Evolutionary conservation across 495 filamentous ascomycete genomes (phyloP).

Genomic region (Neurospora sp.): DNA sequence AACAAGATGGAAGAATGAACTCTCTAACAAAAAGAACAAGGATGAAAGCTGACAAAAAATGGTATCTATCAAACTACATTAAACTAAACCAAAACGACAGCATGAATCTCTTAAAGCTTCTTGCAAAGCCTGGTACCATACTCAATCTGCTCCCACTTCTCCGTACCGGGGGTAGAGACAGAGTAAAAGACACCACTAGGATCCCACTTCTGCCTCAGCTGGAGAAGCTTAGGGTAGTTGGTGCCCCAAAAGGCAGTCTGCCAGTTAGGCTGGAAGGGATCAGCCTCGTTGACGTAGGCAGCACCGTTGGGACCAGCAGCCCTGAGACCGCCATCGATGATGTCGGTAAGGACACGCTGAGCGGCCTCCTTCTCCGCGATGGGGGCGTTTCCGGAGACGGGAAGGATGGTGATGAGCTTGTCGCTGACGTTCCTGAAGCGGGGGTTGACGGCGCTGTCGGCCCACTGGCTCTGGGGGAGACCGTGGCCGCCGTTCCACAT

Average conservation of each 20-base stretch:
- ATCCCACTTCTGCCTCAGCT: constrained; percentile 48
- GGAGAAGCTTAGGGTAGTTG: constrained; percentile 35
- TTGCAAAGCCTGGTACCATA: constrained; percentile 33
- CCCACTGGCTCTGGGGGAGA: constrained; percentile 18
- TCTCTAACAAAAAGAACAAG: not conserved
- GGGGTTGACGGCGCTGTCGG: constrained; percentile 28
- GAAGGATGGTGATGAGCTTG: constrained; percentile 37
- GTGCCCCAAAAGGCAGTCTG: constrained; percentile 45
- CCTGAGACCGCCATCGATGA: constrained; percentile 35
- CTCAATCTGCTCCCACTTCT: constrained; percentile 36
- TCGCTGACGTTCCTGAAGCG: constrained; percentile 35
- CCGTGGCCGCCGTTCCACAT: constrained; percentile 38
- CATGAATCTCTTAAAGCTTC: constrained; percentile 9
- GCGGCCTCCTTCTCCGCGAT: constrained; percentile 27
- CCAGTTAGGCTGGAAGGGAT: constrained; percentile 46
- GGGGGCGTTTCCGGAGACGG: constrained; percentile 21
- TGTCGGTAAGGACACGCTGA: constrained; percentile 30
- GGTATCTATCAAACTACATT: not conserved
- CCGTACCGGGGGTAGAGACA: constrained; percentile 32
- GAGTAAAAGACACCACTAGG: constrained; percentile 42
- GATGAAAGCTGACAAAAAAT: not conserved
- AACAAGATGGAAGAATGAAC: not conserved
- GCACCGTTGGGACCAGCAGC: constrained; percentile 30
- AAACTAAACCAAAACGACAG: not conserved
- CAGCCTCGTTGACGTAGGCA: constrained; percentile 39